A percentile compares a stretch with the other conserved stretches of the same genome.
Evolutionary conservation across 352 stramenopile species (phyloP).

Genomic region (Globisporangium sylvaticum): DNA sequence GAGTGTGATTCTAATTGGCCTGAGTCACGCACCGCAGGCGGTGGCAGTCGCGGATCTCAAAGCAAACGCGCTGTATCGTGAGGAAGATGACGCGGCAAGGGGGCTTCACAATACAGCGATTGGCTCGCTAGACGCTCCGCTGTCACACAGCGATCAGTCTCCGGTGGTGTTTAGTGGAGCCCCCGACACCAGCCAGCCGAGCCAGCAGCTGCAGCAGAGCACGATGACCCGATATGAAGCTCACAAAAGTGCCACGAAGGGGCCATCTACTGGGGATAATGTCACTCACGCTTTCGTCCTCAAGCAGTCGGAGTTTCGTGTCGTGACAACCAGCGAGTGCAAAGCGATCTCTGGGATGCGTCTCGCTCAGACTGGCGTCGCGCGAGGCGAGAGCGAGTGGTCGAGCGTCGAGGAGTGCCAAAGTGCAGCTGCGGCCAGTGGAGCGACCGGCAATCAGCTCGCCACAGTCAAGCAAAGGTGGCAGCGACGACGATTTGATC

Average conservation of each 20-base stretch:
- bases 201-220: too few species aligned
- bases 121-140: not conserved
- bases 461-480: not conserved
- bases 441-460: not conserved
- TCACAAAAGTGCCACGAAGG: too few species aligned
- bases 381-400: not conserved
- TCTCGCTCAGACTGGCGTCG: not conserved
- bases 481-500: not conserved
- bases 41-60: not conserved
- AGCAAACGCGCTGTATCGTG: not conserved
- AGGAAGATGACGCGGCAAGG: not conserved
- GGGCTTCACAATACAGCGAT: not conserved
- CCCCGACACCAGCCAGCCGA: too few species aligned
- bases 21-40: not conserved
- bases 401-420: not conserved
- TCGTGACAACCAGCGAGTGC: constrained; percentile 5
- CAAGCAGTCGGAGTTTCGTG: not conserved
- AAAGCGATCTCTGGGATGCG: not conserved
- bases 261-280: not conserved
- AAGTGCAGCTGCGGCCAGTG: not conserved
- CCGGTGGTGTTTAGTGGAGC: not conserved
- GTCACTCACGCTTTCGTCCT: not conserved
- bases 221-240: too few species aligned
- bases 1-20: not conserved
- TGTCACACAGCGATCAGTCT: not conserved